Base-by-base conservation (phyloP, 164 flowering plant species). In the Cinnamomum chago region DNA sequence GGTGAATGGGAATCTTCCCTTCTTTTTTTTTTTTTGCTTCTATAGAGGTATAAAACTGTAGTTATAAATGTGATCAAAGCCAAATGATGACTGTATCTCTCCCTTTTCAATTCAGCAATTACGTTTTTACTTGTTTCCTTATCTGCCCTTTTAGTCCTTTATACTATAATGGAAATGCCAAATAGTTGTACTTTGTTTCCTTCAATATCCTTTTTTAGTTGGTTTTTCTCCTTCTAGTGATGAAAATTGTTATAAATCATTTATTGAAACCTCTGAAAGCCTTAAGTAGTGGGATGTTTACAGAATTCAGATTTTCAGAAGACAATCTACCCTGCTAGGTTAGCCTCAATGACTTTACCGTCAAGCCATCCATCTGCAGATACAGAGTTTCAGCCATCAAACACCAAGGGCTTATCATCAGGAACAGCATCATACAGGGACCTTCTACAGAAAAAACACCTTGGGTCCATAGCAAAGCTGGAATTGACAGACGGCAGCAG, bases 401-500 rank as follows among this genome's bases (percentile, higher is more conserved):
- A 50, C 27, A 35, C 24, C 7, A 69, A 50, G 67, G 76, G 68
- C 40, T 70, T 71, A 67, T 52, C 80, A 66, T 80, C 87, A 33
- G 60, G 70, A 66, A 51, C 76, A 58, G 40, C 79, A 50, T 71
- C 70, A 60, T 47, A 67, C 68, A 64, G n/a, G 20, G 40, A 55
- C 50, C 27, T 5, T 13, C 50, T 20, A 51, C 52, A 68, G 22
- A 12, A 33, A 24, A 70, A 70, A 3, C 74, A 52, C 72, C 81
- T 14, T 64, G 85, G 84, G 71, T 69, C 77, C 70, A 78, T 84
- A 70, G 89, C 90, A 28, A 90, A 88, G 86, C 81, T 96, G 84
- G 92, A 90, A 69, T 79, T 94, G 40, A 86, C 84, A 70, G 88
- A 90, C 86, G 98, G 98, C 69, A 88, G 72, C 64, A 84, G 83